Evolutionary conservation across 148 eudicot species (phyloP).

Genomic region (Rhododendron henanense): DNA sequence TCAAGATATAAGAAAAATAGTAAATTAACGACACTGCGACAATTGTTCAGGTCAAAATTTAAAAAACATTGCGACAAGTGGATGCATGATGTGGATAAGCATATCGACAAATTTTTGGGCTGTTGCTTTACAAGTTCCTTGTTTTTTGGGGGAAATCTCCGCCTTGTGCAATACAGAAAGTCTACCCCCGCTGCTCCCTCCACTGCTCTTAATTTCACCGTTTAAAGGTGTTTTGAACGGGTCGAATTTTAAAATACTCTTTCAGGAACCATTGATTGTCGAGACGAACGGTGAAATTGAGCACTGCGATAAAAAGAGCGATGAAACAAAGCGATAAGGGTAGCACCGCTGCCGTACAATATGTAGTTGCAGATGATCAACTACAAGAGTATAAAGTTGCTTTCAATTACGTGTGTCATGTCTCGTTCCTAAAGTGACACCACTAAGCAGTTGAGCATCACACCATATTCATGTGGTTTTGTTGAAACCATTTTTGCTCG

Average conservation of each 20-base stretch:
- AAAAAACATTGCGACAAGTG: not conserved
- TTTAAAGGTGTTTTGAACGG: too few relatives aligned
- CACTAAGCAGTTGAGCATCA: not conserved
- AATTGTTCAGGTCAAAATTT: too few relatives aligned
- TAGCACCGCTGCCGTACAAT: too few relatives aligned
- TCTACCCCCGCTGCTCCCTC: too few relatives aligned
- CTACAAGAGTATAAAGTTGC: not conserved
- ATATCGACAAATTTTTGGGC: not conserved
- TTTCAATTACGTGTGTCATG: not conserved
- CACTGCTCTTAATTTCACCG: too few relatives aligned
- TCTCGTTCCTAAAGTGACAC: not conserved
- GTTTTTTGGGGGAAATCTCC: not conserved
- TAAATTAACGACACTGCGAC: too few relatives aligned
- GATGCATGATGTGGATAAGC: not conserved
- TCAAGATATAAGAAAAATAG: too few relatives aligned
- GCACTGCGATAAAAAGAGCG: too few relatives aligned
- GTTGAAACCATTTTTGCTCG: not conserved
- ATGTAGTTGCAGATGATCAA: not conserved
- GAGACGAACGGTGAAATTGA: too few relatives aligned
- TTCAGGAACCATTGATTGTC: too few relatives aligned
- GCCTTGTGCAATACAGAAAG: not conserved
- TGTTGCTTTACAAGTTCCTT: not conserved
- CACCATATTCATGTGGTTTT: not conserved
- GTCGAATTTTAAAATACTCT: too few relatives aligned
- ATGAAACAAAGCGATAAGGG: too few relatives aligned